Percentiles rank a stretch among this genome's conserved stretches.
Conservation (phyloP, 2,329 filamentous ascomycete genomes). For the Aspergillus brunneoviolaceus region DNA sequence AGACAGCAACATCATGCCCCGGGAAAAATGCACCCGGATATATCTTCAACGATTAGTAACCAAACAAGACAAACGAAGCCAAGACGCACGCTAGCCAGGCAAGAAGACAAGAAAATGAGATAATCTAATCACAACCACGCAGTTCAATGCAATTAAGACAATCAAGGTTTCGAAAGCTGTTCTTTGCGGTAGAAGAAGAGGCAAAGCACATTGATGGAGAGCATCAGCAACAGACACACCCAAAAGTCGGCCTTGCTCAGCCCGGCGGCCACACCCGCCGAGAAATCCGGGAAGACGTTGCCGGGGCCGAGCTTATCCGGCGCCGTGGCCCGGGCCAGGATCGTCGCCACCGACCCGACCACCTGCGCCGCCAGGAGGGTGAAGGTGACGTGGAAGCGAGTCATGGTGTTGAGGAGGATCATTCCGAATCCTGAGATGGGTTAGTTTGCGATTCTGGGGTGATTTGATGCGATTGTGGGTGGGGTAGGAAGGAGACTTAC, state of each 20-base stretch:
- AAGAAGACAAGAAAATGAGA: neutral
- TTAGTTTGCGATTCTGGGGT: neutral
- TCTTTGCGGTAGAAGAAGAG: slow-evolving; percentile 44
- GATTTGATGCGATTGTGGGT: neutral
- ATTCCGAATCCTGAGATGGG: slow-evolving; percentile 58
- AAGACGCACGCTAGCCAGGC: neutral
- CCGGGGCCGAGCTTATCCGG: slow-evolving; percentile 62
- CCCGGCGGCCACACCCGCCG: neutral
- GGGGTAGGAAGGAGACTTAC: neutral
- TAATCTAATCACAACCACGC: neutral
- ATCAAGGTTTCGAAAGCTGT: slow-evolving; percentile 42
- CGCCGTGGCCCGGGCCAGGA: slow-evolving; percentile 58
- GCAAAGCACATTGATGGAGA: slow-evolving; percentile 6
- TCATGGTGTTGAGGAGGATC: slow-evolving; percentile 64
- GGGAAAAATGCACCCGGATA: neutral
- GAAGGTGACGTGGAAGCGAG: slow-evolving; percentile 50
- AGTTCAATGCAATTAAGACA: neutral
- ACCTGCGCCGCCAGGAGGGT: slow-evolving; percentile 33
- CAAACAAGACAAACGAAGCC: neutral
- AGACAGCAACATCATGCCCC: neutral
- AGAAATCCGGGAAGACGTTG: slow-evolving; percentile 57
- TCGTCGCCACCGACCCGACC: slow-evolving; percentile 60
- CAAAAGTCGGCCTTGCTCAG: slow-evolving; percentile 44
- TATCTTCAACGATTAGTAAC: neutral
- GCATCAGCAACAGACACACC: slow-evolving; percentile 33